These are phyloP conservation scores for Eucalyptus marginata DNA, from an alignment of 345 rosid species.

Conservation along the genomic window DNA sequence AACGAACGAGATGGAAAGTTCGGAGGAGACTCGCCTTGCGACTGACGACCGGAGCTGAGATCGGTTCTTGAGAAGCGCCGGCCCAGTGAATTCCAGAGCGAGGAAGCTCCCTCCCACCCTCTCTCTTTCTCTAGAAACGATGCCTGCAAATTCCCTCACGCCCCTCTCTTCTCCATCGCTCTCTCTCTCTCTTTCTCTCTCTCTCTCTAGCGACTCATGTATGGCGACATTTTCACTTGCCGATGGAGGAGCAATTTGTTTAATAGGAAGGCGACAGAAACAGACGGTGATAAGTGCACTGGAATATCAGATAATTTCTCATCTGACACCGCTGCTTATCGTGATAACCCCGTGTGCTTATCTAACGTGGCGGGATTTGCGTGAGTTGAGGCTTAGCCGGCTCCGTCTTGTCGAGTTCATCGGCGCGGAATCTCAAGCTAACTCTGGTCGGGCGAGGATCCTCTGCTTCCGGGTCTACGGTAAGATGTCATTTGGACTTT, in stretches of 20 bases:
- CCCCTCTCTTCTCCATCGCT: background rate
- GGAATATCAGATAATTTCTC: background rate
- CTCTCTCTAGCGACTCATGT: background rate
- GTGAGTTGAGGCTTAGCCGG: slow-evolving; percentile 35
- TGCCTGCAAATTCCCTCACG: background rate
- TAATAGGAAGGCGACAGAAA: slow-evolving; percentile 39
- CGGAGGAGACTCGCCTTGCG: slow-evolving; percentile 21
- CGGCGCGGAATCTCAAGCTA: slow-evolving; percentile 73
- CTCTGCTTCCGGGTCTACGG: background rate
- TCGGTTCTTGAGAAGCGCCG: background rate
- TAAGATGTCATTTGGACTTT: background rate
- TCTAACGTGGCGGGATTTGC: background rate
- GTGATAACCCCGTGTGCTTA: background rate
- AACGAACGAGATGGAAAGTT: slow-evolving; percentile 6
- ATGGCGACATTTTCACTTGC: slow-evolving; percentile 2
- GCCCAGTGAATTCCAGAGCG: background rate
- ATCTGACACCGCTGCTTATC: accelerated
- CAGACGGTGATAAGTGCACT: accelerated
- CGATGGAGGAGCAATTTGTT: slow-evolving; percentile 22
- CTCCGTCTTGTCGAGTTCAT: slow-evolving; percentile 38
- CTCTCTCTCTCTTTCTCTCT: background rate
- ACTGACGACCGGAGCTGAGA: background rate
- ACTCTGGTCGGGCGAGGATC: background rate
- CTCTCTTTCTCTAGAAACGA: background rate
- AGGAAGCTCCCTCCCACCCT: slow-evolving; percentile 11